Base-by-base conservation (phyloP, 352 stramenopile species). In the Pythium coloratum region DNA sequence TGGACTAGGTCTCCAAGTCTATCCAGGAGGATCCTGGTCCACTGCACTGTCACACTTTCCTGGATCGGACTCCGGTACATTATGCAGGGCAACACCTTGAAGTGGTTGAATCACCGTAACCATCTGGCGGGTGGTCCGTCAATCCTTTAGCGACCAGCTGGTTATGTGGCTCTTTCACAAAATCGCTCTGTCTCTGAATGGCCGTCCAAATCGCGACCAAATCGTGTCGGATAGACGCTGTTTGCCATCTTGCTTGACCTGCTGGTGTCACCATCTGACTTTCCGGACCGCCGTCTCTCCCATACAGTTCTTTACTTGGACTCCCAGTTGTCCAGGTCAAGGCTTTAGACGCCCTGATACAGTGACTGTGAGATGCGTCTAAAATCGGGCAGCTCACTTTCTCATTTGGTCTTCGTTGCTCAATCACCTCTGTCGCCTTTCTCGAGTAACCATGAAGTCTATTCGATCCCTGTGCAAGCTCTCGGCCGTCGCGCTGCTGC, bases 401-500 rank as follows among this genome's bases (percentile, higher is more conserved):
- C 12, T 14, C 30, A 24, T 55, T 55, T 34, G 44, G 9, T 18
- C 20, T 24, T 24, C 20, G 20, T 24, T 24, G 0, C 20, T 24
- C 20, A 24, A 24, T 24, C 20, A 24, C 20, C 20, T 24, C 20
- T 24, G 20, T 24, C 20, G 10, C 44, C 24, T 55, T 18, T 30
- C 51, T 55, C 24, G 6, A 57, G 26, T 10, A 36, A 24, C 20
- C 30, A 72, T 72, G 58, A 72, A 67, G 59, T 28, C 55, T 32
- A 38, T 72, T 6, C 6, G 12, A 13, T 62, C 54, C 30, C 42
- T 72, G 10, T 67, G 59, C 40, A 63, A 64, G 59, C 32, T 72
- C 59, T 65, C 57, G 12, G 60, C 42, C 6, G 46, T 69, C 53
- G 61, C 58, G 46, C 30, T 67, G 62, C 59, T 71, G 26, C 44